Evolutionary conservation across 345 rosid species (phyloP).

Genomic region (Excoecaria agallocha): DNA sequence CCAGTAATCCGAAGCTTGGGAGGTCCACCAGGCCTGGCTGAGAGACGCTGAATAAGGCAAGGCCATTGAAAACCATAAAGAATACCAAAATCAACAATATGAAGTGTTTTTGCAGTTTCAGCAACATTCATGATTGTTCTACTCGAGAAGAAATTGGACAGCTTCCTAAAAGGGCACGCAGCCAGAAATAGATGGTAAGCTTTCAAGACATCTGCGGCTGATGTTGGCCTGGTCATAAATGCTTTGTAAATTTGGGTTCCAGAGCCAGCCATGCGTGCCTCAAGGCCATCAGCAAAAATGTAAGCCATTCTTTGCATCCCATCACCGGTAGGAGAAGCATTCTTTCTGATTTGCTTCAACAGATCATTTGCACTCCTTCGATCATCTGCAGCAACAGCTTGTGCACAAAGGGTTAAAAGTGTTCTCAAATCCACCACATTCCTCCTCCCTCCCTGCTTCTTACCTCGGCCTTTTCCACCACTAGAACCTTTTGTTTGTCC

Average conservation of each 20-base stretch:
- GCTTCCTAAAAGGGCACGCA: slow-evolving; percentile 40
- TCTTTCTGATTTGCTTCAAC: slow-evolving; percentile 36
- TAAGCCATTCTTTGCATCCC: slow-evolving; percentile 35
- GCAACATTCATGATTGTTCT: slow-evolving; percentile 34
- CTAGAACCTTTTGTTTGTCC: slow-evolving; percentile 16
- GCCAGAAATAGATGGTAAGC: slow-evolving; percentile 37
- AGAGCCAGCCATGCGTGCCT: slow-evolving; percentile 34
- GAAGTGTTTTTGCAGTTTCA: slow-evolving; percentile 36
- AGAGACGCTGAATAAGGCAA: slow-evolving; percentile 49
- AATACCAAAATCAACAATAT: slow-evolving; percentile 58
- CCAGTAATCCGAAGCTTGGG: slow-evolving; percentile 54
- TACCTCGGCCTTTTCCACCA: slow-evolving; percentile 29
- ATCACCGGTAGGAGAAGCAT: slow-evolving; percentile 34
- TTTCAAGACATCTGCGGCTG: slow-evolving; percentile 37
- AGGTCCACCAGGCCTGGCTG: slow-evolving; percentile 49
- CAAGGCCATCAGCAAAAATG: slow-evolving; percentile 33
- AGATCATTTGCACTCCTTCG: slow-evolving; percentile 31
- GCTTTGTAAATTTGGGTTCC: slow-evolving; percentile 32
- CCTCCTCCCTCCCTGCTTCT: slow-evolving; percentile 29
- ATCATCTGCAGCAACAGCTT: slow-evolving; percentile 36
- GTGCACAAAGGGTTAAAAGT: slow-evolving; percentile 41
- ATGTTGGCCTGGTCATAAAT: slow-evolving; percentile 17
- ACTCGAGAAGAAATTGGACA: slow-evolving; percentile 39
- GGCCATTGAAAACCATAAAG: slow-evolving; percentile 63
- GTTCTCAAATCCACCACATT: slow-evolving; percentile 44